Evolutionary conservation across 2,329 filamentous ascomycete genomes (phyloP).

Genomic region (Cercospora brassicicola): DNA sequence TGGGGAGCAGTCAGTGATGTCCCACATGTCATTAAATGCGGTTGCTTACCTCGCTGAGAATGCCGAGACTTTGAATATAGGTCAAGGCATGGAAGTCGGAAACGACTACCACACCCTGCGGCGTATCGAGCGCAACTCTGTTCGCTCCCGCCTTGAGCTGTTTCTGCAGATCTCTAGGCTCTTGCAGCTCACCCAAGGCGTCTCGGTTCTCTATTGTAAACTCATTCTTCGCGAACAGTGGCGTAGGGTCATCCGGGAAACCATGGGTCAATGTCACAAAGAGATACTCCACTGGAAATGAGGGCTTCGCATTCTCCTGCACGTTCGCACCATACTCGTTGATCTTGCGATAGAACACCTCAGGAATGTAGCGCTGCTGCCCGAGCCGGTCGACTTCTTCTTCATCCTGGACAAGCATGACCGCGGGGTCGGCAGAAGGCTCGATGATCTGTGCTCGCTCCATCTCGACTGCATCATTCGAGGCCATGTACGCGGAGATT

Average conservation of each 20-base stretch:
- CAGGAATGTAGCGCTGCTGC: constrained; percentile 85
- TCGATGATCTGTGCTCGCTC: constrained; percentile 91
- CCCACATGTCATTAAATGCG: background rate
- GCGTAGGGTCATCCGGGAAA: constrained; percentile 66
- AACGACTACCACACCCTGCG: constrained; percentile 65
- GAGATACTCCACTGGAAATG: constrained; percentile 94
- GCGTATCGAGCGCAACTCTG: constrained; percentile 55
- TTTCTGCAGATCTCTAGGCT: constrained; percentile 66
- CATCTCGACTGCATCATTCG: constrained; percentile 96
- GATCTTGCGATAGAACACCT: constrained; percentile 92
- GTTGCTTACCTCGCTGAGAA: constrained; percentile 73
- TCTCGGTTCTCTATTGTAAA: constrained; percentile 94
- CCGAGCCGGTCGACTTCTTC: constrained; percentile 72
- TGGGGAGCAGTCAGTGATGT: constrained; percentile 11
- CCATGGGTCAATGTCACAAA: constrained; percentile 95
- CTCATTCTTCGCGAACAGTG: constrained; percentile 71
- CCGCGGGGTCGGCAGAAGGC: constrained; percentile 84
- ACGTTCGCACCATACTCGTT: constrained; percentile 97
- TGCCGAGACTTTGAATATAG: constrained; percentile 76
- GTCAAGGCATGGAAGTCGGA: constrained; percentile 95
- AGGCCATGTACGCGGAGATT: constrained; percentile 90
- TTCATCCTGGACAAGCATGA: constrained; percentile 93
- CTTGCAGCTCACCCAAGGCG: constrained; percentile 80
- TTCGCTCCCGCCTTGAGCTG: constrained; percentile 63
- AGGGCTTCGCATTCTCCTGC: constrained; percentile 93